Evolutionary conservation across 2,329 filamentous ascomycete genomes (phyloP).

Genomic region (Ophiostoma quercus): DNA sequence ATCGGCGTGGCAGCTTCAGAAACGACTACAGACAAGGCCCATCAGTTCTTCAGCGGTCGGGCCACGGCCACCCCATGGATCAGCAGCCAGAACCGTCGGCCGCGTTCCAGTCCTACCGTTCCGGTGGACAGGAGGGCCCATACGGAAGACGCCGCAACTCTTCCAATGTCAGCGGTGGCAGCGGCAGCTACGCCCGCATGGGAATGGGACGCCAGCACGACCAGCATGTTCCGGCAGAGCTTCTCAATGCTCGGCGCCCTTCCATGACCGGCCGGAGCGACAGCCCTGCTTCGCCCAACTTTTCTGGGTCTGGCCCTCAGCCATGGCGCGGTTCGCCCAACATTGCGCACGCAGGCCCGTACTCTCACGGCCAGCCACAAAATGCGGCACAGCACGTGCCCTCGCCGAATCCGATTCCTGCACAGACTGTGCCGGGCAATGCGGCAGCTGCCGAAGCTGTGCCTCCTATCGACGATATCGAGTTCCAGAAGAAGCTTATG

Average conservation of each 20-base stretch:
- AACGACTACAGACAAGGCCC: constrained; percentile 63
- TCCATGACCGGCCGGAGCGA: constrained; percentile 50
- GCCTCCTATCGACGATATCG: constrained; percentile 49
- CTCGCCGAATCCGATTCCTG: neutral
- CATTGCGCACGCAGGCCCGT: constrained; percentile 19
- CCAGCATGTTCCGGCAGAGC: constrained; percentile 25
- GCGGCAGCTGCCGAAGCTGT: too few relatives aligned
- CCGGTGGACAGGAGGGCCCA: constrained; percentile 57
- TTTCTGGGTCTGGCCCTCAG: constrained; percentile 37
- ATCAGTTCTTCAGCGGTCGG: constrained; percentile 68
- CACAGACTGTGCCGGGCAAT: neutral
- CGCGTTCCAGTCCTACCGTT: constrained; percentile 75
- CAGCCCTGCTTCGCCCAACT: constrained; percentile 45
- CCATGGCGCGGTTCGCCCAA: constrained; percentile 43
- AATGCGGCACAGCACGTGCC: constrained; percentile 1
- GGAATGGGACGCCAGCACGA: constrained; percentile 46
- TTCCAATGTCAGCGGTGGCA: constrained; percentile 85
- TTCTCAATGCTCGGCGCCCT: constrained; percentile 41
- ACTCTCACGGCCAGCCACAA: neutral
- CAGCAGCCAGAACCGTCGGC: constrained; percentile 70
- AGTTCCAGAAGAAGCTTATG: constrained; percentile 67
- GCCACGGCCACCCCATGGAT: constrained; percentile 46
- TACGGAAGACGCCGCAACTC: constrained; percentile 77
- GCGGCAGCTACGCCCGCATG: constrained; percentile 60
- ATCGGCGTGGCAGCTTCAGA: constrained; percentile 66